Percentiles rank a stretch among this genome's conserved stretches.
Conservation (phyloP, 108 stramenopile genomes). For the Cyclotella atomus region DNA sequence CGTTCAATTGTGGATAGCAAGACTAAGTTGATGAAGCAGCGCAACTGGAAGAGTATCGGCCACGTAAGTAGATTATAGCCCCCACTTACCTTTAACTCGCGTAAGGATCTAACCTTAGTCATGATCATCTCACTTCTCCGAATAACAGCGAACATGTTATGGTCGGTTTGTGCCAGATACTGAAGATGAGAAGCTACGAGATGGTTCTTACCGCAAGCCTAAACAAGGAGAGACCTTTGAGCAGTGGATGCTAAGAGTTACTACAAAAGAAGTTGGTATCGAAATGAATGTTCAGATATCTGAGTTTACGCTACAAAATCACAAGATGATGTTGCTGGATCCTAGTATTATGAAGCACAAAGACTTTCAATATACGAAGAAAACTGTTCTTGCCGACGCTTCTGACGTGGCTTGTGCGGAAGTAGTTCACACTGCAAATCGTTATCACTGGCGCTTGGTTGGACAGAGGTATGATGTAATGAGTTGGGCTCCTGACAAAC, state of each 20-base stretch:
- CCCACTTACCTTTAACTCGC: background rate
- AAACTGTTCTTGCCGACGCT: constrained; percentile 68
- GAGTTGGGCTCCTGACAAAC: constrained; percentile 90
- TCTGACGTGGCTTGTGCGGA: constrained; percentile 95
- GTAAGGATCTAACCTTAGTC: background rate
- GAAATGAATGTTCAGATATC: constrained; percentile 96
- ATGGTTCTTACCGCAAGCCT: constrained; percentile 85
- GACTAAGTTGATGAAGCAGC: constrained; percentile 69
- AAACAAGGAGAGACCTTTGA: constrained; percentile 89
- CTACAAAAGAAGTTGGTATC: constrained; percentile 96
- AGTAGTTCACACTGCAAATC: constrained; percentile 94
- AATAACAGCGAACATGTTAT: constrained; percentile 71
- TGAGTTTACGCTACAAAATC: constrained; percentile 98
- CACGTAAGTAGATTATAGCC: constrained; percentile 59
- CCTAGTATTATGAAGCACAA: constrained; percentile 86
- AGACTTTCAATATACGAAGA: constrained; percentile 80
- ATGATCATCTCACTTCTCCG: background rate
- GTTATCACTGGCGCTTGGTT: constrained; percentile 96
- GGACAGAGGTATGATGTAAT: constrained; percentile 96
- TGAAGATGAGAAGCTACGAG: constrained; percentile 91
- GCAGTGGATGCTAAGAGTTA: constrained; percentile 96
- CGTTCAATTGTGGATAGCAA: constrained; percentile 63
- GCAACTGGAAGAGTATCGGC: constrained; percentile 94
- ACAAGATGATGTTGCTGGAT: constrained; percentile 96
- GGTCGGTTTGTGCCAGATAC: constrained; percentile 98